Base-by-base conservation (phyloP, 345 rosid genomes). In the Melastoma malabathricum region DNA sequence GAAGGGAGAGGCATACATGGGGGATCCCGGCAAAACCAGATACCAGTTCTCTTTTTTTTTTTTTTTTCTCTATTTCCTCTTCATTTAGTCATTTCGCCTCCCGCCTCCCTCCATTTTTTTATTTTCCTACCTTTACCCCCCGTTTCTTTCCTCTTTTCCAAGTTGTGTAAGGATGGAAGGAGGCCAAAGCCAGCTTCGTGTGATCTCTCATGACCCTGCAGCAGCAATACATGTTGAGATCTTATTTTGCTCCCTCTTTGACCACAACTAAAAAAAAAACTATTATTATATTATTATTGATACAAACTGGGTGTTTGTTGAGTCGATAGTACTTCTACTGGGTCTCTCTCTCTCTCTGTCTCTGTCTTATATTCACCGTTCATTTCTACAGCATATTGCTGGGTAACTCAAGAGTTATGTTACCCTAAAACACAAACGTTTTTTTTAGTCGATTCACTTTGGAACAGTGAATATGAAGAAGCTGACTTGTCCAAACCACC, bases 1-100 rank as follows among this genome's bases (percentile, higher is more conserved):
- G 2, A 34, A 9, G 41, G 2, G 10, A 19, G 48, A 52, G 70
- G 74, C 70, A 61, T 70, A 70, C 70, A 70, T 47, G 74, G 74
- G 70, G 10, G 12, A 62, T 70, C 74, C 74, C 65, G 74, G 74
- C 74, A 70, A 58, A 22, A 22, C 25, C 2, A 4, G 4, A 22
- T 1, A 2, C 25, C 2, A 22, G 58, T 50, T 48, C 43, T 43
- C 9, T 14, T 18, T 5, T 20, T 16, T 23, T 44, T 3, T 41
- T 14, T 48, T 13, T 14, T 43, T 19, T 16, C n/a, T n/a, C n/a
- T 18, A 14, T 29, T 3, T 17, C 51, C 14, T 18, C 39, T 59
- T 31, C 12, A 51, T 44, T n/a, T 43, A 10, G 19, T 27, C 39
- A n/a, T 15, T 41, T 15, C 18, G 41, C 16, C 27, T 31, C 31